Evolutionary conservation across 2,329 filamentous ascomycete genomes (phyloP).

Genomic region (Cryphonectria parasitica): DNA sequence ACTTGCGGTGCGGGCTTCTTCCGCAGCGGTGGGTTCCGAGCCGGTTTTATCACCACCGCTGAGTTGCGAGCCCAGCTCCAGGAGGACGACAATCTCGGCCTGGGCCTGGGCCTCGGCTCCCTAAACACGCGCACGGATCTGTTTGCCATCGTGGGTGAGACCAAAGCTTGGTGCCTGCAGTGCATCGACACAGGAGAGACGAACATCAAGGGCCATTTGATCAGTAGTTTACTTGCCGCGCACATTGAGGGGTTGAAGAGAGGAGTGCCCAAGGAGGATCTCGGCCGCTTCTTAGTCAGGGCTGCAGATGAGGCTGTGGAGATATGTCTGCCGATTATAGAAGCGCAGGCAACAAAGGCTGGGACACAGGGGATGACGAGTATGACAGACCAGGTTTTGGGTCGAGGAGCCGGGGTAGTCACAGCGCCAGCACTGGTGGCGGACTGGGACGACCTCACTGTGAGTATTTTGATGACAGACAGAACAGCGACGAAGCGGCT

Average conservation of each 20-base stretch:
- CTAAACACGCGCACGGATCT: slow-evolving; percentile 39
- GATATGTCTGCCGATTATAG: slow-evolving; percentile 40
- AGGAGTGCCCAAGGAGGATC: slow-evolving; percentile 36
- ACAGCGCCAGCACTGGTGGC: slow-evolving; percentile 18
- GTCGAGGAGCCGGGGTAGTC: background rate
- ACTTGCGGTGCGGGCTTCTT: slow-evolving; percentile 48
- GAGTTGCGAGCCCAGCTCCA: slow-evolving; percentile 52
- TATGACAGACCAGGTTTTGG: slow-evolving; percentile 19
- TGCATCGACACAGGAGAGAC: slow-evolving; percentile 48
- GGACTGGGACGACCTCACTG: slow-evolving; percentile 24
- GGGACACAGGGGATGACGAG: slow-evolving; percentile 18
- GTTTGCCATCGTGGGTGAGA: slow-evolving; percentile 36
- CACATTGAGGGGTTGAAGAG: slow-evolving; percentile 42
- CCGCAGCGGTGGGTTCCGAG: slow-evolving; percentile 46
- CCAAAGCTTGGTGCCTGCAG: slow-evolving; percentile 39
- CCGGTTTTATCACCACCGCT: slow-evolving; percentile 47
- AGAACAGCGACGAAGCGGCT: background rate
- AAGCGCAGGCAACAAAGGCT: slow-evolving; percentile 36
- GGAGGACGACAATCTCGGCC: slow-evolving; percentile 40
- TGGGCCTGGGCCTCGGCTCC: slow-evolving; percentile 35
- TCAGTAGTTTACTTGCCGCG: slow-evolving; percentile 41
- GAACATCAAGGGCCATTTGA: slow-evolving; percentile 45
- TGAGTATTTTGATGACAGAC: slow-evolving; percentile 3
- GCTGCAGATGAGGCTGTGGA: slow-evolving; percentile 35
- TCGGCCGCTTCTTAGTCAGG: slow-evolving; percentile 39